phyloP scores from a whole-genome alignment of 1,139 yeast species.

The Kodamaea alishanica region DNA sequence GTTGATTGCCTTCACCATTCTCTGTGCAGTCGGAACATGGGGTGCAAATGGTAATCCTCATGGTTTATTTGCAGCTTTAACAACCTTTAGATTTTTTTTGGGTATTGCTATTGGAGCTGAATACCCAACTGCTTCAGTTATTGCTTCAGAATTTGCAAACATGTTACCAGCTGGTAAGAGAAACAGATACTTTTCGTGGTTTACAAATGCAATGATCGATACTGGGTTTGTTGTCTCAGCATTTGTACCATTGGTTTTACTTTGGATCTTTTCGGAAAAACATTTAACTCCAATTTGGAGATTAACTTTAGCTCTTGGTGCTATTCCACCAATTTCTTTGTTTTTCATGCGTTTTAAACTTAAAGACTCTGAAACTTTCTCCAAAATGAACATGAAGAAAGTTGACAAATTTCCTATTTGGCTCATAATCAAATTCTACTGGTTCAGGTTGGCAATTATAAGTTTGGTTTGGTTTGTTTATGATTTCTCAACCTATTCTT shows the following conservation, averaged over 20 bases:
- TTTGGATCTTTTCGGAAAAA: conserved; percentile 73
- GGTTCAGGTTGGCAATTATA: conserved; percentile 72
- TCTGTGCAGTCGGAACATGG: conserved; percentile 71
- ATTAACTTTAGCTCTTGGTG: conserved; percentile 86
- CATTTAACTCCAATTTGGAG: conserved; percentile 89
- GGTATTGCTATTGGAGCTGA: conserved; percentile 89
- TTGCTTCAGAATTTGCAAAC: conserved; percentile 89
- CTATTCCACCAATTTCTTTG: conserved; percentile 78
- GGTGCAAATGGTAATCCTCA: conserved; percentile 56
- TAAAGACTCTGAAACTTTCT: conserved; percentile 67
- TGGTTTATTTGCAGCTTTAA: conserved; percentile 78
- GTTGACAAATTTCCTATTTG: conserved; percentile 60
- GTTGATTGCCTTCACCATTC: conserved; percentile 51
- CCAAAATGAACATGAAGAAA: conserved; percentile 65
- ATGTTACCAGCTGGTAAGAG: conserved; percentile 74
- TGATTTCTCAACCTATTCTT: conserved; percentile 84
- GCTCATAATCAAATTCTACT: conserved; percentile 72
- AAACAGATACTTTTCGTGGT: conserved; percentile 85
- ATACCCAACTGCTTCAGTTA: conserved; percentile 90
- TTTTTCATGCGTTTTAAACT: conserved; percentile 75
- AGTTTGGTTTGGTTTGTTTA: conserved; percentile 86
- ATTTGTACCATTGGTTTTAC: conserved; percentile 79
- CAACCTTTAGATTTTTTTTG: conserved; percentile 79
- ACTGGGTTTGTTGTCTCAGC: conserved; percentile 79
- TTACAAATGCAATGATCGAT: conserved; percentile 87